A percentile compares a stretch with the other conserved stretches of the same genome.
phyloP scores from a whole-genome alignment of 164 flowering plant genomes.

The Vitis cinerea region DNA sequence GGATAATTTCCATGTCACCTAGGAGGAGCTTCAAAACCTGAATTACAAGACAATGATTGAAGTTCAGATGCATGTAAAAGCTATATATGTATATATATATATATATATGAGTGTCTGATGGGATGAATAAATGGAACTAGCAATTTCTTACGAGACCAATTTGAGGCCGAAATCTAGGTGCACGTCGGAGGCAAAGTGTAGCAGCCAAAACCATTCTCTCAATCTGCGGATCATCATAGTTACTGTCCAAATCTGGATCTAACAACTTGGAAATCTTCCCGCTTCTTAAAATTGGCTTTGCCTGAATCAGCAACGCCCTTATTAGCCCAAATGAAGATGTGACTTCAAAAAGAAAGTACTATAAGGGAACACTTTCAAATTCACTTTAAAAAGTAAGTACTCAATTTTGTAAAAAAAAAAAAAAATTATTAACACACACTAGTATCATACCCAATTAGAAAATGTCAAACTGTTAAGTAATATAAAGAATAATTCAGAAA shows the following conservation, averaged over 20 bases:
- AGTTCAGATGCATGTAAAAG: neutral
- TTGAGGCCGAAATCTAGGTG: conserved; percentile 73
- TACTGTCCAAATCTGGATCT: conserved; percentile 58
- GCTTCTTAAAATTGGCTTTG: conserved; percentile 61
- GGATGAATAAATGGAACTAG: neutral
- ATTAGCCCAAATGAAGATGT: too few relatives aligned
- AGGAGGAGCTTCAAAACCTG: conserved; percentile 84
- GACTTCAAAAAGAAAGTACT: too few relatives aligned
- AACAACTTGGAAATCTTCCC: conserved; percentile 56
- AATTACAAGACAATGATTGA: neutral
- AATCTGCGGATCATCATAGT: conserved; percentile 56
- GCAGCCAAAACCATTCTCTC: conserved; percentile 85
- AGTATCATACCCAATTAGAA: too few relatives aligned
- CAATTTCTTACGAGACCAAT: conserved; percentile 62
- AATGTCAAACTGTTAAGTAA: too few relatives aligned
- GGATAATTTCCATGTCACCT: conserved; percentile 70
- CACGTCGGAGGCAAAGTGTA: conserved; percentile 67
- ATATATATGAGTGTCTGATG: too few relatives aligned
- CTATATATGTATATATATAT: too few relatives aligned
- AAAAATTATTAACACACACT: too few relatives aligned
- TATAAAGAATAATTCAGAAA: too few relatives aligned
- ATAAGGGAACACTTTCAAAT: too few relatives aligned
- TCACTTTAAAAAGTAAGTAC: too few relatives aligned
- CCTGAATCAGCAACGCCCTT: conserved; percentile 35
- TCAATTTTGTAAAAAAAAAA: too few relatives aligned